Evolutionary conservation across 306 rosid genomes (phyloP), one percentile per base, ranked within the genome.

Genomic region (Glycine soja): DNA sequence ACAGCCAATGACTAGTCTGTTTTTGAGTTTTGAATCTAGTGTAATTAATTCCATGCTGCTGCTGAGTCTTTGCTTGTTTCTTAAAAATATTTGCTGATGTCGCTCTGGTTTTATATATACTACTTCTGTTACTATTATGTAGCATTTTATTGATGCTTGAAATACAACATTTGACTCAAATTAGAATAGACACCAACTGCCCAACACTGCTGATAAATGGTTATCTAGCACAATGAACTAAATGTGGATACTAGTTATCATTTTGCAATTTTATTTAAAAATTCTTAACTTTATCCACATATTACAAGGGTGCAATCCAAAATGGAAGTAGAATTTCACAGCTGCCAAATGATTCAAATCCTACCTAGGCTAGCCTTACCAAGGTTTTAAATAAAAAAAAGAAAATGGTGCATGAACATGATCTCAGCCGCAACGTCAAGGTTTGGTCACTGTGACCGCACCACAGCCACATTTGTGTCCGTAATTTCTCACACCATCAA

Each of bases 1-100:
- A 95, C 99, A 0, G 97, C 99, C 50, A 91, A 95, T 81, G 99
- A 95, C 90, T 95, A 71, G 84, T 43, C 45, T 24, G 30, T 24
- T 24, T 24, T 24, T 24, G 30, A 24, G 30, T 24, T 24, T 24
- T 24, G 30, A 24, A 24, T 24, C 30, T 24, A 24, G 30, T 24
- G 30, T 24, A 24, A 24, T 24, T 24, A 24, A 24, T 24, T 24
- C 30, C 30, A 24, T 24, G 11, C 69, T 57, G 65, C 57, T 32
- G 30, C 67, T 36, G 54, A 38, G 77, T 77, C 50, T 70, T 56
- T 76, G 67, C 51, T 79, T 81, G 50, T 76, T 76, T 46, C 74
- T 79, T 24, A 24, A 24, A 24, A 38, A 12, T 57, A 19, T n/a
- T 58, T 42, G 76, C 5, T 57, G 46, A 14, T 81, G 46, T 50